These are phyloP conservation scores for Colletotrichum magnum DNA, from an alignment of 2,329 filamentous ascomycete species.

Conservation along the genomic window DNA sequence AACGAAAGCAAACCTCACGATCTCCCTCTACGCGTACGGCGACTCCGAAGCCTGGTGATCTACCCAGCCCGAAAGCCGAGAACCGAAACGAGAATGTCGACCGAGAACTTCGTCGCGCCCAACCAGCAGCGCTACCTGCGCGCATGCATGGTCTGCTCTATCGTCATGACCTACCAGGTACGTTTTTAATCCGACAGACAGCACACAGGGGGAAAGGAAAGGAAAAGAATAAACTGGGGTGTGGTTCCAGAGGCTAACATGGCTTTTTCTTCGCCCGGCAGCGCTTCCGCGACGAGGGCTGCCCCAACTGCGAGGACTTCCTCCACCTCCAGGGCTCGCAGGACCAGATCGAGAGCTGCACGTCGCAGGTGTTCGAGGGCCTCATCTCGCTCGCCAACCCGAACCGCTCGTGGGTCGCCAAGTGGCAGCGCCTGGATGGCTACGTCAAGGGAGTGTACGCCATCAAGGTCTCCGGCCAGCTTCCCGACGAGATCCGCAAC, in stretches of 20 bases:
- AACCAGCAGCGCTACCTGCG: slow-evolving; percentile 88
- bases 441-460: slow-evolving; percentile 94
- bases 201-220: slow-evolving; percentile 26
- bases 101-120: slow-evolving; percentile 77
- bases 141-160: slow-evolving; percentile 98
- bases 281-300: slow-evolving; percentile 90
- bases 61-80: neutral
- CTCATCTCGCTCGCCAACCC: slow-evolving; percentile 89
- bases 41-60: neutral
- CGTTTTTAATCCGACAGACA: slow-evolving; percentile 45
- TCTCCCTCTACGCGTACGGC: slow-evolving; percentile 1
- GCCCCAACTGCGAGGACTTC: slow-evolving; percentile 96
- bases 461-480: slow-evolving; percentile 89
- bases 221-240: neutral
- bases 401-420: slow-evolving; percentile 92
- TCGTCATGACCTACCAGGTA: slow-evolving; percentile 87
- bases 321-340: slow-evolving; percentile 84
- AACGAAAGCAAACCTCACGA: neutral
- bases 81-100: slow-evolving; percentile 52
- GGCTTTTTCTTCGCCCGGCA: slow-evolving; percentile 50
- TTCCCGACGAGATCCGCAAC: slow-evolving; percentile 75
- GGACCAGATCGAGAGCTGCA: slow-evolving; percentile 92
- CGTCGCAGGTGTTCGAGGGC: slow-evolving; percentile 95
- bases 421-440: slow-evolving; percentile 91
- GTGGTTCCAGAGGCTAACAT: neutral